phyloP scores from a whole-genome alignment of 352 stramenopile species.

The Phytopythium vexans region DNA sequence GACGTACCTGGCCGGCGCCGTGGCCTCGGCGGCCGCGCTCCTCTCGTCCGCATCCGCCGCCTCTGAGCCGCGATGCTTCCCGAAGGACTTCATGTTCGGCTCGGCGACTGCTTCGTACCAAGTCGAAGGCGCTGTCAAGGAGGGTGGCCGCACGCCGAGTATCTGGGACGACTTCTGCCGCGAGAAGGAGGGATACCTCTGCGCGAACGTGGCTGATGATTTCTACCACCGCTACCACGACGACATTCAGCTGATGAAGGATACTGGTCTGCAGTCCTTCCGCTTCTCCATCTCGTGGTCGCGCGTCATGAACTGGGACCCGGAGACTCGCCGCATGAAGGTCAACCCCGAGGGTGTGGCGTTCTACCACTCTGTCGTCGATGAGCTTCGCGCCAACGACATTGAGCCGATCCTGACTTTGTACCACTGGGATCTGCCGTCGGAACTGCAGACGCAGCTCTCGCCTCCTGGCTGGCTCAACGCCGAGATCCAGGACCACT shows the following conservation, averaged over 20 bases:
- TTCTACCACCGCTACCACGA: no score
- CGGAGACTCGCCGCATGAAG: constrained; percentile 11
- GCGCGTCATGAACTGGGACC: no score
- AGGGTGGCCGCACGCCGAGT: constrained; percentile 69
- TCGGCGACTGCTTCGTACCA: constrained; percentile 84
- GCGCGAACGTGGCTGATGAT: no score
- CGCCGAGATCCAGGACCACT: constrained; percentile 52
- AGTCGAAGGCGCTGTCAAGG: constrained; percentile 85
- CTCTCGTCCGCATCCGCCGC: constrained; percentile 2
- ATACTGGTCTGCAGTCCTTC: no score
- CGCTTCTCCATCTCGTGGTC: no score
- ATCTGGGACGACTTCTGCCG: no score
- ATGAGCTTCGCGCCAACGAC: constrained; percentile 27
- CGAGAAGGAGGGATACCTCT: no score
- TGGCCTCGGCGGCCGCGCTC: no score
- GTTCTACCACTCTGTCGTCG: constrained; percentile 28
- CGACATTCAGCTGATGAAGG: no score
- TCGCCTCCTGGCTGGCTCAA: constrained; percentile 68
- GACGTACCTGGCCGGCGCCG: no score
- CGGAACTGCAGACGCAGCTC: constrained; percentile 79
- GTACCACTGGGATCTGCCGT: constrained; percentile 96
- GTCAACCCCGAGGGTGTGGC: constrained; percentile 16
- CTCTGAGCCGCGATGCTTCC: constrained; percentile 26
- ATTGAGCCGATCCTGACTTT: constrained; percentile 92
- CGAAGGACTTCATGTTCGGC: constrained; percentile 67